phyloP scores from a whole-genome alignment of 2,329 filamentous ascomycete genomes.

The Claviceps fusiformis region DNA sequence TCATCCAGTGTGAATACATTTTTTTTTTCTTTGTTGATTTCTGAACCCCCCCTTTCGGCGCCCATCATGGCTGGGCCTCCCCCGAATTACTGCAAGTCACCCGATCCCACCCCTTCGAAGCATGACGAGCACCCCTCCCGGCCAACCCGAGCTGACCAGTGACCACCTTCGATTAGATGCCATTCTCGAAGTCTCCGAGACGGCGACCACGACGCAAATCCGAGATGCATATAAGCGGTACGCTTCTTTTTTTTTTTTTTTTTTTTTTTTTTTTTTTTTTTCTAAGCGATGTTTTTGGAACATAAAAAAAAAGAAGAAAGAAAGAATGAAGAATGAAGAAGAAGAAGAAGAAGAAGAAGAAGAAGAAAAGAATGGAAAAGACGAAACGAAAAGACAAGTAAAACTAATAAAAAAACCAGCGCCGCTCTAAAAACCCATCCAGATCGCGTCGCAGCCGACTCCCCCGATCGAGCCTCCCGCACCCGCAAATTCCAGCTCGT shows the following conservation, averaged over 20 bases:
- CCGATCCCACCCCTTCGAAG: no score
- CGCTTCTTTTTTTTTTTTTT: conserved; percentile 1
- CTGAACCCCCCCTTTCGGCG: background rate
- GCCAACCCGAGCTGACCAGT: background rate
- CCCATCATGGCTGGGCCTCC: conserved; percentile 27
- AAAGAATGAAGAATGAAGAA: no score
- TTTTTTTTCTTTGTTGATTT: background rate
- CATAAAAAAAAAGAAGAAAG: no score
- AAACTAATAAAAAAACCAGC: conserved; percentile 25
- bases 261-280: no score
- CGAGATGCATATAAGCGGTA: conserved; percentile 90
- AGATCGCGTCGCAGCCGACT: conserved; percentile 73
- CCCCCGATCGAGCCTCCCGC: conserved; percentile 65
- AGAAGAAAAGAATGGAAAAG: background rate
- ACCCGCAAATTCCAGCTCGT: conserved; percentile 85
- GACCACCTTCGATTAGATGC: conserved; percentile 40
- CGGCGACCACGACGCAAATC: conserved; percentile 69
- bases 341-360: background rate
- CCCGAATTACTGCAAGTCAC: conserved; percentile 43
- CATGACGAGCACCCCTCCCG: no score
- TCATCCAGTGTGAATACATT: no score
- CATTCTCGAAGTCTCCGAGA: conserved; percentile 58
- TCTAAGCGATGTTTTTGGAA: no score
- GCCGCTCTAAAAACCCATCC: conserved; percentile 87
- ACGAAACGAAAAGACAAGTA: background rate